Evolutionary conservation across 2,329 filamentous ascomycete genomes (phyloP), one percentile per base, ranked within the genome.

Genomic region (Curvularia spicifera): DNA sequence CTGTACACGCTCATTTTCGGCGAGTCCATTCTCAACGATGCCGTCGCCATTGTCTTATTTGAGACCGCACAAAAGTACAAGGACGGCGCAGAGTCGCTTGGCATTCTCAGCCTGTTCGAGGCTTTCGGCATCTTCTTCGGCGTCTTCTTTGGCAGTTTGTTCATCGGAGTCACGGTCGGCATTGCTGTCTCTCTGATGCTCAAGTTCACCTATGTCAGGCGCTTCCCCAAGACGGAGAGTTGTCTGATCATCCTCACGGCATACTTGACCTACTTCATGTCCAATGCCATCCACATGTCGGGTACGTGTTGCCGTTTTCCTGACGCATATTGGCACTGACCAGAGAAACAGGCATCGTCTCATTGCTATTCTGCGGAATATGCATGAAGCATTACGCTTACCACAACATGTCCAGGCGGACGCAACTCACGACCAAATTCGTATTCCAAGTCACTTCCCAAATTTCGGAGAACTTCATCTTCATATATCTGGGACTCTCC

Each of bases 351-450:
- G 92, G 93, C 67, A 99, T 99, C 71, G 95, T 99, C 66, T 96
- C 95, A 33, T 83, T 99, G 57, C 83, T 99, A 1, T 99, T 99
- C 82, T 99, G 95, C 77, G 95, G 95, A 54, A 99, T 99, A 68
- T 98, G 95, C 10, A 83, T 99, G 63, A 99, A 99, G 79, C 95
- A 99, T 76, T 99, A 99, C 73, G 95, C 95, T 62, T 99, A 99
- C 80, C 97, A 98, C 84, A 99, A 99, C 81, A 99, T 99, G 95
- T 99, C 95, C 29, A 89, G 95, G 48, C 89, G 95, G 61, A 98
- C 95, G 1, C 95, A 99, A 76, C 88, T 99, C 63, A 97, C 95
- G 15, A 99, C 95, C 51, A 99, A 99, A 77, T 99, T 96, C 79
- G 85, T 97, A 56, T 99, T 99, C 80, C 92, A 96, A 76, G 89